A percentile compares a stretch with the other conserved stretches of the same genome.
These are phyloP conservation scores for Mortierella sp. DNA, from an alignment of 371 early-diverging fungal species.

Conservation along the genomic window DNA sequence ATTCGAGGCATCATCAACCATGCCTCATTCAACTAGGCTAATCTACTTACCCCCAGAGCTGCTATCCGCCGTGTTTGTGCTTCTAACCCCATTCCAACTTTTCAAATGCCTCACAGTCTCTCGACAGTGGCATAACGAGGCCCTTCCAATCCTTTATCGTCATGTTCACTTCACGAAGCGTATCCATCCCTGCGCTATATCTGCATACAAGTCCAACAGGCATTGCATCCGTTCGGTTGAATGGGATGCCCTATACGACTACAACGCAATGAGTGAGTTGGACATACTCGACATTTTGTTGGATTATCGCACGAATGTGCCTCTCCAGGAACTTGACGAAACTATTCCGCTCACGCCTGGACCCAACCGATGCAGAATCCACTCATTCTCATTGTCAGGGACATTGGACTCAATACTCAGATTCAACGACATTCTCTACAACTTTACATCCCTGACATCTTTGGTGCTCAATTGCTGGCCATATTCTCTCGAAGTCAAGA, in stretches of 20 bases:
- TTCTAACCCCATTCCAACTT: neutral
- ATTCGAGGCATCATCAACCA: neutral
- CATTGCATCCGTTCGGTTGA: neutral
- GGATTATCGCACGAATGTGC: neutral
- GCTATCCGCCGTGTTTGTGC: neutral
- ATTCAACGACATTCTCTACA: neutral
- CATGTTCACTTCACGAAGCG: neutral
- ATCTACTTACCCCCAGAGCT: conserved; percentile 10
- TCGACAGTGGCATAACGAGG: conserved; percentile 6
- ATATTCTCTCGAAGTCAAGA: neutral
- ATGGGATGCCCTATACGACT: neutral
- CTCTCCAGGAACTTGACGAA: neutral
- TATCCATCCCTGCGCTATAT: neutral
- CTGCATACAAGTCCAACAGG: neutral
- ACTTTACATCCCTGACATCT: conserved; percentile 5
- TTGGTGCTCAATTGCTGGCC: conserved; percentile 1
- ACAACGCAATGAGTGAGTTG: neutral
- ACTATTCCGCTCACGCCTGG: neutral
- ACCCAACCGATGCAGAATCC: conserved; percentile 1
- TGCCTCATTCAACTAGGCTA: neutral
- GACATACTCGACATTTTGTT: conserved; percentile 17
- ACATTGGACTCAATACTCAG: neutral
- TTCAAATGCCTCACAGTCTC: conserved; percentile 10
- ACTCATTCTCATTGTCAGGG: neutral
- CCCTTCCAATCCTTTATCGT: conserved; percentile 5